Evolutionary conservation across 768 basidiomycete genomes (phyloP).

Genomic region (Cystofilobasidium bisporidii): DNA sequence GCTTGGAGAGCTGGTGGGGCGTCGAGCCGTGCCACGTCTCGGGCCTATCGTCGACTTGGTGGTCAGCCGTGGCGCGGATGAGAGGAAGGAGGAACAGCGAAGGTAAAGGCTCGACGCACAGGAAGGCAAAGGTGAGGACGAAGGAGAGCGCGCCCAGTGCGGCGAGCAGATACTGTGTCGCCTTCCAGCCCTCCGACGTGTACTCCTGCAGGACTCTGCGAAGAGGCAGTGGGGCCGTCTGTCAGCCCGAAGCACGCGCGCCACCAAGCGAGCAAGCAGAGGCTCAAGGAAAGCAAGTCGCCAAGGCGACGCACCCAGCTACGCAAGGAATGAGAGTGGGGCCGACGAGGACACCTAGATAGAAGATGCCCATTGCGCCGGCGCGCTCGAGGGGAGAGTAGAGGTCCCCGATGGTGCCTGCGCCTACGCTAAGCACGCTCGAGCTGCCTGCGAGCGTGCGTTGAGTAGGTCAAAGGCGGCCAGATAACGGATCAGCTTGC

Average conservation of each 20-base stretch:
- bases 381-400: slow-evolving; percentile 14
- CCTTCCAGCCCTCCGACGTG: slow-evolving; percentile 27
- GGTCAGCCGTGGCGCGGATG: not conserved
- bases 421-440: slow-evolving; percentile 47
- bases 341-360: slow-evolving; percentile 10
- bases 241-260: too few species aligned
- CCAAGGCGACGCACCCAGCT: slow-evolving; percentile 6
- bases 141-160: slow-evolving; percentile 25
- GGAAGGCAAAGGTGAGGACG: slow-evolving; percentile 19
- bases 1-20: slow-evolving; percentile 32
- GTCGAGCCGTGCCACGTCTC: slow-evolving; percentile 38
- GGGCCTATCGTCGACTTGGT: slow-evolving; percentile 32
- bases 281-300: slow-evolving; percentile 12
- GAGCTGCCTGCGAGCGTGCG: slow-evolving; percentile 39
- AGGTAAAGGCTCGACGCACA: too few species aligned
- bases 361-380: slow-evolving; percentile 22
- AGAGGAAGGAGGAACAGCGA: not conserved
- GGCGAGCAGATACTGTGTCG: slow-evolving; percentile 32
- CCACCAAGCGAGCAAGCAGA: slow-evolving; percentile 27
- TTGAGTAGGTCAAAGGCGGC: not conserved
- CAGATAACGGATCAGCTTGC: slow-evolving; percentile 26
- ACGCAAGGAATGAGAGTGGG: slow-evolving; percentile 14
- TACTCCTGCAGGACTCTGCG: slow-evolving; percentile 42
- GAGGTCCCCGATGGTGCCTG: slow-evolving; percentile 47
- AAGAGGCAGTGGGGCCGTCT: too few species aligned